Conservation (phyloP, 2,329 filamentous ascomycete species). For the Tothia fuscella region DNA sequence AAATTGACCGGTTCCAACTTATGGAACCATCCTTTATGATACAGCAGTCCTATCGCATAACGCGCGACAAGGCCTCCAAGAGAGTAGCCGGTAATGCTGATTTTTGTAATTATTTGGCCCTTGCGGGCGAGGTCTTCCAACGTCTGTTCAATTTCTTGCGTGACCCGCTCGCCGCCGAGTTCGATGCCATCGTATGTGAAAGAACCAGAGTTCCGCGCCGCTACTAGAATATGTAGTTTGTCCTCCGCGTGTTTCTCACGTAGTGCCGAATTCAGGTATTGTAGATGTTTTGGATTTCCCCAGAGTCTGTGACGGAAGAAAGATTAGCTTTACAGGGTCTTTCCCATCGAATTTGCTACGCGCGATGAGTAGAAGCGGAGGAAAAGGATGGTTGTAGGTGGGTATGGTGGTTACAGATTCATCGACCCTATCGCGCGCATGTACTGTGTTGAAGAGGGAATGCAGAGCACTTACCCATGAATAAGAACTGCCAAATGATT, state of each 20-base stretch:
- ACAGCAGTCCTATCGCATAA: conserved; percentile 74
- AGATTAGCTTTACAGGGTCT: too few species aligned
- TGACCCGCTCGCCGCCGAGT: conserved; percentile 54
- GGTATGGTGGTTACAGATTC: too few species aligned
- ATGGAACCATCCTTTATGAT: conserved; percentile 70
- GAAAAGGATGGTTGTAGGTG: too few species aligned
- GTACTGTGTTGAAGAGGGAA: too few species aligned
- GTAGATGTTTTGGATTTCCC: conserved; percentile 67
- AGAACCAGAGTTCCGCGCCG: conserved; percentile 60
- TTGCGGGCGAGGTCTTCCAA: conserved; percentile 40
- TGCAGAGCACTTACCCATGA: conserved; percentile 9
- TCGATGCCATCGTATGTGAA: conserved; percentile 59
- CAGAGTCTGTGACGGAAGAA: conserved; percentile 45
- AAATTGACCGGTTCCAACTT: conserved; percentile 76
- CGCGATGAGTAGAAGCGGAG: too few species aligned
- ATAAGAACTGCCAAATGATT: conserved; percentile 8
- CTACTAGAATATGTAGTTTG: conserved; percentile 56
- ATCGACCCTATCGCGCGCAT: too few species aligned
- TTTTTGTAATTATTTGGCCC: conserved; percentile 63
- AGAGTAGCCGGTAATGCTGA: conserved; percentile 84
- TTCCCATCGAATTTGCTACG: too few species aligned
- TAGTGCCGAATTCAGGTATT: conserved; percentile 53
- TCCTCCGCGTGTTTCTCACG: conserved; percentile 50
- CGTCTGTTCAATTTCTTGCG: conserved; percentile 49
- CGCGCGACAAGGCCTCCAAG: conserved; percentile 76